These are phyloP conservation scores for Balansia obtecta DNA, from an alignment of 2,329 filamentous ascomycete species.

Conservation along the genomic window DNA sequence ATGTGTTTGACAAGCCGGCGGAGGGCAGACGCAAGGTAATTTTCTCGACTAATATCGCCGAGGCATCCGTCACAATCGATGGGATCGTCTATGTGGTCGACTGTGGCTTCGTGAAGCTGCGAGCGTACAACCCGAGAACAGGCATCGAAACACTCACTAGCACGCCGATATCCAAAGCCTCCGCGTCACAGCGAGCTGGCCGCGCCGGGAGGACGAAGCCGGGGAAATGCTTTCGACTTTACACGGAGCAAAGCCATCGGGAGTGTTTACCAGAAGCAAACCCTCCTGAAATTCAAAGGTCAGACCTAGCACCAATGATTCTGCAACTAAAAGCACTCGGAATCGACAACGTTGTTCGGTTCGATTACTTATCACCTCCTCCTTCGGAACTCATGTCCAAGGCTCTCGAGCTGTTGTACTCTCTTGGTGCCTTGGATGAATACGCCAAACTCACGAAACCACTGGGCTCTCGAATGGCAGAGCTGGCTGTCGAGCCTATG, in stretches of 20 bases:
- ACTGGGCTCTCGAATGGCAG: conserved; percentile 82
- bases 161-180: conserved; percentile 76
- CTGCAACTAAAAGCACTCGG: conserved; percentile 90
- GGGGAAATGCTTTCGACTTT: conserved; percentile 89
- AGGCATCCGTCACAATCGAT: conserved; percentile 89
- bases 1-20: conserved; percentile 76
- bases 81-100: conserved; percentile 88
- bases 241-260: conserved; percentile 63
- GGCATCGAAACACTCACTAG: conserved; percentile 81
- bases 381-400: conserved; percentile 75
- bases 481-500: conserved; percentile 88
- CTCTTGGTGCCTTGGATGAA: conserved; percentile 73
- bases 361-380: conserved; percentile 78
- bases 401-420: conserved; percentile 77
- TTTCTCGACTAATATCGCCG: conserved; percentile 89
- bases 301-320: conserved; percentile 77
- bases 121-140: conserved; percentile 70
- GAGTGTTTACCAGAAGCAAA: conserved; percentile 53
- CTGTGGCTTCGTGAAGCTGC: conserved; percentile 79
- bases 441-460: conserved; percentile 86
- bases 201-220: conserved; percentile 79
- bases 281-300: conserved; percentile 82
- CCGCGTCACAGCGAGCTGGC: conserved; percentile 82
- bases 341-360: conserved; percentile 86
- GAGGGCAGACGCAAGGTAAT: conserved; percentile 83